Percentiles rank a stretch among this genome's conserved stretches.
These are phyloP conservation scores for Lachnellula suecica DNA, from an alignment of 2,329 filamentous ascomycete species.

Conservation along the genomic window DNA sequence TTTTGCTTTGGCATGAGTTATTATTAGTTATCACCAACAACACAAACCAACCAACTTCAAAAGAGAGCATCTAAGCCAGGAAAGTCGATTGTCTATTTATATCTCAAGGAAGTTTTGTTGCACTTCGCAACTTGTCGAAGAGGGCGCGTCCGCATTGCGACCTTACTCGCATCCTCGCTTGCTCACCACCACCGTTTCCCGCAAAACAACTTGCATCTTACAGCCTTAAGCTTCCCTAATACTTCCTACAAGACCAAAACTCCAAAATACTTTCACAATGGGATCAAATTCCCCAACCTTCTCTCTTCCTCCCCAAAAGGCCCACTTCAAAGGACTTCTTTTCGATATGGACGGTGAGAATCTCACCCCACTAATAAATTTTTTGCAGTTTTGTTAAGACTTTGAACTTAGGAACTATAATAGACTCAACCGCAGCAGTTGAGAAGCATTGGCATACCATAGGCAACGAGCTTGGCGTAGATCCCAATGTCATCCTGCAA, in stretches of 20 bases:
- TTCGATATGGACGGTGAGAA: conserved; percentile 64
- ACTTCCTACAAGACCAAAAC: conserved; percentile 28
- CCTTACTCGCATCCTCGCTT: background rate
- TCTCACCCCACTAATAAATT: background rate
- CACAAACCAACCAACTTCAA: background rate
- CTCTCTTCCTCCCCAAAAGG: conserved; percentile 23
- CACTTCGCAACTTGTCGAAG: conserved; percentile 9
- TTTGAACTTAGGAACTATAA: conserved; percentile 62
- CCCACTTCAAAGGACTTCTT: conserved; percentile 27
- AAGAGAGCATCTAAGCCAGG: background rate
- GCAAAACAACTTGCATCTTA: conserved; percentile 19
- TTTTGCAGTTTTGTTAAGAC: background rate
- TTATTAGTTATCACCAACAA: too few relatives aligned
- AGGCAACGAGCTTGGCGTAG: conserved; percentile 79
- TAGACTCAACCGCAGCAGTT: conserved; percentile 77
- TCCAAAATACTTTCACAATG: conserved; percentile 16
- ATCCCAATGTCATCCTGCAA: conserved; percentile 80
- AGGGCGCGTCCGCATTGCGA: conserved; percentile 2
- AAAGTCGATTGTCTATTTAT: background rate
- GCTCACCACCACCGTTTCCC: conserved; percentile 17
- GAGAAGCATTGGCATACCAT: conserved; percentile 75
- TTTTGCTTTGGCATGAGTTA: too few relatives aligned
- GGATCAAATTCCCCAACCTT: conserved; percentile 21
- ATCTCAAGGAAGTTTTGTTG: conserved; percentile 11
- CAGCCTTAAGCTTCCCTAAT: conserved; percentile 12